Base-by-base conservation (phyloP, 2,329 filamentous ascomycete genomes). In the Penicillium sp. region DNA sequence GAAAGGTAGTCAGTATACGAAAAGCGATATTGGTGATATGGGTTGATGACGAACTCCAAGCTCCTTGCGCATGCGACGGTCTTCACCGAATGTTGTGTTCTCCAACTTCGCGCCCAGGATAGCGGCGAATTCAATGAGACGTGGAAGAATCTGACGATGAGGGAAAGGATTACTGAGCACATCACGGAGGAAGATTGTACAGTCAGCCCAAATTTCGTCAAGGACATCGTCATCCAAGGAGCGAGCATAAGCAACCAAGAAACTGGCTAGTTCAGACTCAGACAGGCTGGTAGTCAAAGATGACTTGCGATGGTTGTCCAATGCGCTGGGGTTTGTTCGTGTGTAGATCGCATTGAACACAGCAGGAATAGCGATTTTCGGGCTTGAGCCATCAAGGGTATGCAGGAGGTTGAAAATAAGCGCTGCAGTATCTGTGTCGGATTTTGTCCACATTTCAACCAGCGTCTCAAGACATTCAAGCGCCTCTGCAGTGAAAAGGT, bases 151-250 rank as follows among this genome's bases (percentile, higher is more conserved):
- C 69, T 97, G 92, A 53, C 94, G 83, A 75, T 99, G 93, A 2
- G 94, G 94, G 67, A 99, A 91, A 1, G 94, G 95, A 68, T 99
- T 99, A 23, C 88, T 86, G 26, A 99, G 81, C 26, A 99, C 83
- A 69, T 99, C 95, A 60, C 87, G 89, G 57, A 97, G 74, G 72
- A 99, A 99, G 0, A 88, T 85, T 67, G 92, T 91, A 71, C 93
- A 99, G 70, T 99, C 93, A 40, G 87, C 82, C 94, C 94, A 99
- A 47, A 99, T 96, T 74, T 99, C 94, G 67, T 99, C 94, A 83
- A 97, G 93, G 15, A 94, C 89, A 77, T 99, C 94, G 67, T 99
- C 94, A 68, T 99, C 94, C 12, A 97, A 80, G 0, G 92, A 94
- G 27, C 85, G 85, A 0, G 92, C 88, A 72, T 99, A 99, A 59